Evolutionary conservation across 78 protist genomes (phyloP), one percentile per base, ranked within the genome.

Genomic region (Fonticula alba): DNA sequence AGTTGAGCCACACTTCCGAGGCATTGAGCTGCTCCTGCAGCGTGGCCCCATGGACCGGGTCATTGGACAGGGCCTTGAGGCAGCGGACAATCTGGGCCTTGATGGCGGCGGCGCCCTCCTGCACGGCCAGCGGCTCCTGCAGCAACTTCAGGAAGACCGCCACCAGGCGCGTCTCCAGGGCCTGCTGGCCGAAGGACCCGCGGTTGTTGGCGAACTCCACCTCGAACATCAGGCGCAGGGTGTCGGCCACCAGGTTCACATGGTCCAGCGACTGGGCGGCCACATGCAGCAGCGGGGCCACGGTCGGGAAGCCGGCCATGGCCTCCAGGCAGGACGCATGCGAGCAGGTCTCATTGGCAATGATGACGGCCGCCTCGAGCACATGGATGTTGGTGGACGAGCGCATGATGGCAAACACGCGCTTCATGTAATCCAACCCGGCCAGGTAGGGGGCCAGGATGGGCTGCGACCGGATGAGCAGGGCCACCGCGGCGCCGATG

Each of bases 291-390:
- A 53, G 3, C 58, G 58, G 32, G 22, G 7, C 29, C 3, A 26
- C 7, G 58, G 22, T 10, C 22, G 22, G 3, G 43, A 64, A 4
- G 37, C 61, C 5, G 14, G 41, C 69, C 69, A 37, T 37, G 29
- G 77, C 66, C 63, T 76, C 74, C 27, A 71, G 77, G 51, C 82
- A 76, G 31, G 62, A 56, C 36, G 52, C 62, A 59, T 38, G 43
- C 43, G n/a, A n/a, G n/a, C n/a, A n/a, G n/a, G n/a, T n/a, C n/a
- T n/a, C n/a, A n/a, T n/a, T n/a, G n/a, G n/a, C n/a, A n/a, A n/a
- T n/a, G n/a, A n/a, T n/a, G n/a, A n/a, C n/a, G n/a, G n/a, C n/a
- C n/a, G n/a, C n/a, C n/a, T n/a, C n/a, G n/a, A n/a, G n/a, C n/a
- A n/a, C n/a, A n/a, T n/a, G n/a, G n/a, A n/a, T n/a, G n/a, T n/a